A percentile compares a stretch with the other conserved stretches of the same genome.
These are phyloP conservation scores for Neonectria punicea DNA, from an alignment of 2,329 filamentous ascomycete species.

Conservation along the genomic window DNA sequence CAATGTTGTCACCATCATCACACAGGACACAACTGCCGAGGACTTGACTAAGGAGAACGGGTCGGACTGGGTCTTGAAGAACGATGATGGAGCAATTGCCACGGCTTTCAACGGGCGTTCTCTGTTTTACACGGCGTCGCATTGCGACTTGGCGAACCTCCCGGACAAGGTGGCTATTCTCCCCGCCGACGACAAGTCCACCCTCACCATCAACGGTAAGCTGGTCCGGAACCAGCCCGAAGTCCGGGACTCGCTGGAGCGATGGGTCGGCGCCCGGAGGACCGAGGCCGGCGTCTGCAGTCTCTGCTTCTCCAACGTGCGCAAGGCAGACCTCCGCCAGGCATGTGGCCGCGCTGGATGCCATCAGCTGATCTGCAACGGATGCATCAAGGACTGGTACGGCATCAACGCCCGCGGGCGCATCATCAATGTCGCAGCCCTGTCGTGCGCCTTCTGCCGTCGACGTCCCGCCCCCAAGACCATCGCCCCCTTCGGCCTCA, in stretches of 20 bases:
- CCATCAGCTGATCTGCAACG: slow-evolving; percentile 53
- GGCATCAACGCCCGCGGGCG: slow-evolving; percentile 55
- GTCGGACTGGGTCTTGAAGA: slow-evolving; percentile 55
- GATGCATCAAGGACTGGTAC: slow-evolving; percentile 57
- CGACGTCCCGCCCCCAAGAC: slow-evolving; percentile 52
- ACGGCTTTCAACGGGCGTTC: slow-evolving; percentile 53
- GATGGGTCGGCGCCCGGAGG: slow-evolving; percentile 51
- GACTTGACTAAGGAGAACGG: slow-evolving; percentile 54
- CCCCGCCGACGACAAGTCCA: slow-evolving; percentile 30
- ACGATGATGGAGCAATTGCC: slow-evolving; percentile 49
- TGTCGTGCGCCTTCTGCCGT: slow-evolving; percentile 62
- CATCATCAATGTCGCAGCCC: slow-evolving; percentile 59
- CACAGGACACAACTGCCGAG: slow-evolving; percentile 50
- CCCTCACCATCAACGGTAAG: slow-evolving; percentile 52
- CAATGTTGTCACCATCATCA: slow-evolving; percentile 49
- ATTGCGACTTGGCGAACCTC: slow-evolving; percentile 47
- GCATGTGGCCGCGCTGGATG: slow-evolving; percentile 60
- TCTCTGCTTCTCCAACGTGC: slow-evolving; percentile 56
- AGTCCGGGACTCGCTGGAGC: slow-evolving; percentile 48
- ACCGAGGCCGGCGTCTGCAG: slow-evolving; percentile 54
- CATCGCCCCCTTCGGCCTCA: slow-evolving; percentile 50
- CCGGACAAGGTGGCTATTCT: slow-evolving; percentile 51
- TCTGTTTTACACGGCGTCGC: slow-evolving; percentile 52
- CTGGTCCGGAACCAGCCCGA: slow-evolving; percentile 53
- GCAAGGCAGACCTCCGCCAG: slow-evolving; percentile 49